Evolutionary conservation across 108 stramenopile species (phyloP), one percentile per base, ranked within the genome.

Genomic region (Pseudonitzschia multiseries): DNA sequence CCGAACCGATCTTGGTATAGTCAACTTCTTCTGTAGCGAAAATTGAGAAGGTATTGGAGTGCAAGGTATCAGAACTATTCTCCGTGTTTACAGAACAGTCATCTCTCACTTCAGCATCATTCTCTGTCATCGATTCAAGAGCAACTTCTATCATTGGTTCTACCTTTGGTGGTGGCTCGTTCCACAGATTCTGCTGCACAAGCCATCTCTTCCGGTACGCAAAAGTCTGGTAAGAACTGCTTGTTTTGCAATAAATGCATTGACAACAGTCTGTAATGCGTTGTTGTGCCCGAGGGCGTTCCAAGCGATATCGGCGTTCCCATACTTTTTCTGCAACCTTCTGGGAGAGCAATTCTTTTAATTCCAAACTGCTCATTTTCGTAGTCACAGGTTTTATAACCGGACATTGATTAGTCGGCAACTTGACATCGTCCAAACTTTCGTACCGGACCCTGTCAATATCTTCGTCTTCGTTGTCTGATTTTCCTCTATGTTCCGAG

Each of bases 191-290:
- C 48, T 67, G 65, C 21, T 67, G 65, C 14, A 48, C 22, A n/a
- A 67, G 65, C 75, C 75, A 76, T 27, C 53, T 76, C 57, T 76
- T 76, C 41, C 68, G 43, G 51, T 76, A 76, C 18, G 75, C 75
- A 63, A 50, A 52, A 0, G 75, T 76, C 50, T 76, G 75, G 57
- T 60, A 76, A 3, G 60, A 33, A 36, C 59, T 76, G 43, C 68
- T 20, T 13, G 75, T 44, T 29, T 53, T 24, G 32, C 75, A 76
- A 46, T 69, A 76, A 24, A 69, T 76, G 60, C 75, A 76, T 18
- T 12, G 48, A 31, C 75, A 76, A 41, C 51, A 46, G 28, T 20
- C n/a, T 40, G 57, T 76, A 22, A 76, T 68, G 24, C 46, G 56
- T 4, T 57, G 68, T 29, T 61, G 29, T 8, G 75, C 75, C 8